A percentile compares a stretch with the other conserved stretches of the same genome.
These are phyloP conservation scores for Phytophthora agathidicida DNA, from an alignment of 352 stramenopile species.

Conservation along the genomic window DNA sequence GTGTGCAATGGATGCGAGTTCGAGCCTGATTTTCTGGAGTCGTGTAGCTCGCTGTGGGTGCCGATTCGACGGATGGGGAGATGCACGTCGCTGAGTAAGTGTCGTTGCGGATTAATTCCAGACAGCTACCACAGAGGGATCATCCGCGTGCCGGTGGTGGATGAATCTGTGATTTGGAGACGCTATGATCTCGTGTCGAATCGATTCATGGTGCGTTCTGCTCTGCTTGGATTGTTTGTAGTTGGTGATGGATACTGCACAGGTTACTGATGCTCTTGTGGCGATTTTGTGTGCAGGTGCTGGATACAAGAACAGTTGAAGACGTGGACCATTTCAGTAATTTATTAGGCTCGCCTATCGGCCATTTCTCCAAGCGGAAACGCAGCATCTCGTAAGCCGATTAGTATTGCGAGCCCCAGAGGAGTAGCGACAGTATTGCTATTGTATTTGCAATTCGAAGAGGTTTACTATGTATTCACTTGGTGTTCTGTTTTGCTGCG, in stretches of 20 bases:
- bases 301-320: conserved; percentile 36
- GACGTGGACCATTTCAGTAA: conserved; percentile 41
- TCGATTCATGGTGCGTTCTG: conserved; percentile 67
- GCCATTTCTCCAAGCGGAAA: conserved; percentile 36
- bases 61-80: conserved; percentile 60
- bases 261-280: conserved; percentile 5
- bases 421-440: conserved; percentile 11
- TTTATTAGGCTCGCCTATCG: conserved; percentile 33
- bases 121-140: conserved; percentile 76
- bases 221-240: too few relatives aligned
- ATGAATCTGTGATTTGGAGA: conserved; percentile 78
- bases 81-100: conserved; percentile 58
- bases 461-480: background rate
- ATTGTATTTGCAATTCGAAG: conserved; percentile 24
- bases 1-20: conserved; percentile 75
- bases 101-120: conserved; percentile 72
- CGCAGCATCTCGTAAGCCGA: conserved; percentile 37
- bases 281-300: conserved; percentile 25
- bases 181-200: conserved; percentile 70
- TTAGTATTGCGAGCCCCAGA: background rate
- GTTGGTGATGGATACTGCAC: too few relatives aligned
- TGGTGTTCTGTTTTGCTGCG: background rate
- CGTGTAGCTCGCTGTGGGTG: conserved; percentile 69
- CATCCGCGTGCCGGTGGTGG: conserved; percentile 69
- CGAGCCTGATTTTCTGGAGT: conserved; percentile 77